Conservation (phyloP, 192 early-diverging fungal species). For the Funneliformis geosporum region DNA sequence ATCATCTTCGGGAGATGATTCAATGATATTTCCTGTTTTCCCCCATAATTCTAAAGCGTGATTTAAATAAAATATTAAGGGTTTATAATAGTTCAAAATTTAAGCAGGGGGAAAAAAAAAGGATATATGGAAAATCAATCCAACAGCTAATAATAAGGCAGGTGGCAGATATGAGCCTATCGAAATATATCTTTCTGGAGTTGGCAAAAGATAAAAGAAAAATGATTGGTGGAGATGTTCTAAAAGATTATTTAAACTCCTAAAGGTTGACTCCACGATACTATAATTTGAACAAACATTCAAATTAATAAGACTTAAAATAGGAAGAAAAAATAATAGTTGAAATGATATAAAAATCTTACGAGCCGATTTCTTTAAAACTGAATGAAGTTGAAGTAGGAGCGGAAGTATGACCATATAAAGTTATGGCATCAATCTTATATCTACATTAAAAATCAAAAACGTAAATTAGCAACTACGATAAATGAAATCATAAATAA, state of each 20-base stretch:
- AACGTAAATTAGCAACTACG: background rate
- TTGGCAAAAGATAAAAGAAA: conserved; percentile 95
- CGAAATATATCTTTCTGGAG: conserved; percentile 75
- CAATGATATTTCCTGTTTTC: conserved; percentile 12
- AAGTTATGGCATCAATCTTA: conserved; percentile 77
- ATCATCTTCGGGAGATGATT: background rate
- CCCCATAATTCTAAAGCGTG: conserved; percentile 32
- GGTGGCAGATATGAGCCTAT: conserved; percentile 90
- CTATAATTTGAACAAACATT: conserved; percentile 34
- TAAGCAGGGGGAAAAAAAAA: conserved; percentile 39
- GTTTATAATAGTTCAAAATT: conserved; percentile 42
- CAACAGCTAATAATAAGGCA: conserved; percentile 72
- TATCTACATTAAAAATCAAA: conserved; percentile 48
- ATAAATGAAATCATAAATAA: background rate
- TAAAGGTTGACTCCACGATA: conserved; percentile 78
- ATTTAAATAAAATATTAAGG: conserved; percentile 37
- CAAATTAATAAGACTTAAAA: background rate
- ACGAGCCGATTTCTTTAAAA: conserved; percentile 56
- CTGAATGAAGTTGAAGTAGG: conserved; percentile 41
- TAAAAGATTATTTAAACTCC: conserved; percentile 87
- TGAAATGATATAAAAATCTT: conserved; percentile 35
- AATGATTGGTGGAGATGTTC: conserved; percentile 96
- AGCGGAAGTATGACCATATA: conserved; percentile 50
- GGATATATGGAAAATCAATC: conserved; percentile 70
- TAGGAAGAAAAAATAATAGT: background rate